phyloP scores from a whole-genome alignment of 768 basidiomycete species.

The Lactifluus rugatus region DNA sequence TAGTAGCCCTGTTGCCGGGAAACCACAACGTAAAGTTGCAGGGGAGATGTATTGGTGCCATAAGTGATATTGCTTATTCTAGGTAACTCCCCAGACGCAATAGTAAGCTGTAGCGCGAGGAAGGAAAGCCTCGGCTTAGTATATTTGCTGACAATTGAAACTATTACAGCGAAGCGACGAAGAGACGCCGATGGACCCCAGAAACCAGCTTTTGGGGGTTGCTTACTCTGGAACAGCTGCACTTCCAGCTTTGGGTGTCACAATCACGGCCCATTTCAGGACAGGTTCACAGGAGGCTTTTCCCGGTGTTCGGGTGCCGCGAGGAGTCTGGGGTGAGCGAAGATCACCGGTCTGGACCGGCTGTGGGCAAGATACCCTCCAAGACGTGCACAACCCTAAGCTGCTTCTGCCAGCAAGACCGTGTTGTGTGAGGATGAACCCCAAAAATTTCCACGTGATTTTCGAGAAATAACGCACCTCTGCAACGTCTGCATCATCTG shows the following conservation, averaged over 20 bases:
- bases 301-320: neutral
- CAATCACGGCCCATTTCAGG: neutral
- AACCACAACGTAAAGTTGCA: neutral
- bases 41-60: neutral
- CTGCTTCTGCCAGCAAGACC: conserved; percentile 41
- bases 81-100: neutral
- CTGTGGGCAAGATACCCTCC: conserved; percentile 37
- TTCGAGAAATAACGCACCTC: conserved; percentile 38
- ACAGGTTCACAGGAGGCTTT: neutral
- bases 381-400: conserved; percentile 61
- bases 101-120: neutral
- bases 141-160: neutral
- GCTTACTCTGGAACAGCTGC: conserved; percentile 3
- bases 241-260: neutral
- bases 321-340: neutral
- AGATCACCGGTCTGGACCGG: conserved; percentile 8
- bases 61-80: neutral
- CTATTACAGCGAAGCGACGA: neutral
- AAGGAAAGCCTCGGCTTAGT: neutral
- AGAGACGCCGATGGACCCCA: conserved; percentile 3
- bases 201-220: neutral
- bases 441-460: neutral
- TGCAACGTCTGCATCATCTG: conserved; percentile 37
- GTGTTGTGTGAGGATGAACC: neutral
- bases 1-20: neutral